Percentiles rank a stretch among this genome's conserved stretches.
Conservation (phyloP, 2,329 filamentous ascomycete genomes). For the Fusarium burgessii region DNA sequence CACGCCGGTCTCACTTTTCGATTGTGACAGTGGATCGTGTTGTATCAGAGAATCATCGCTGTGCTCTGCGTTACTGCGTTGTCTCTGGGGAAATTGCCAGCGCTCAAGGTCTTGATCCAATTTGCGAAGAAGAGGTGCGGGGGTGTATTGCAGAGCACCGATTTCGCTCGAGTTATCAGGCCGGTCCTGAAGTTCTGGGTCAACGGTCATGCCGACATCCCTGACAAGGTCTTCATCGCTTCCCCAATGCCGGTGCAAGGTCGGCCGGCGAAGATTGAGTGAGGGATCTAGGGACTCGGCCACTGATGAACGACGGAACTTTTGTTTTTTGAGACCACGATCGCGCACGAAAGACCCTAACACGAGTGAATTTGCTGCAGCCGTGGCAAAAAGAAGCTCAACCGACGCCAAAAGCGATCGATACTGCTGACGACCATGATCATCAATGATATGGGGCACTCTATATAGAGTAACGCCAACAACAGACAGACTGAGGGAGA, state of each 20-base stretch:
- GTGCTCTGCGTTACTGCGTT: slow-evolving; percentile 53
- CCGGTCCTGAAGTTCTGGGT: slow-evolving; percentile 62
- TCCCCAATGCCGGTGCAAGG: slow-evolving; percentile 77
- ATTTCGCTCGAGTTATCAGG: slow-evolving; percentile 46
- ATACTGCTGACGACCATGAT: slow-evolving; percentile 82
- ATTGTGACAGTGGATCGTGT: slow-evolving; percentile 51
- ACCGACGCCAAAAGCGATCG: slow-evolving; percentile 90
- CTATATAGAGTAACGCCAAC: slow-evolving; percentile 85
- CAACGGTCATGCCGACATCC: slow-evolving; percentile 78
- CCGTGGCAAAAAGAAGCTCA: slow-evolving; percentile 89
- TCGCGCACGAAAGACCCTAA: slow-evolving; percentile 94
- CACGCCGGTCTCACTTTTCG: slow-evolving; percentile 32
- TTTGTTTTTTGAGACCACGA: slow-evolving; percentile 88
- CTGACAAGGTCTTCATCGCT: slow-evolving; percentile 92
- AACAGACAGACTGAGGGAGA: slow-evolving; percentile 84
- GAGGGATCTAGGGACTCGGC: slow-evolving; percentile 71
- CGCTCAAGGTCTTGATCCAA: slow-evolving; percentile 55
- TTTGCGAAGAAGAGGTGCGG: slow-evolving; percentile 52
- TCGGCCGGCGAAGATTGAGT: slow-evolving; percentile 57
- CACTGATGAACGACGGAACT: slow-evolving; percentile 76
- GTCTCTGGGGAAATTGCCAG: slow-evolving; percentile 62
- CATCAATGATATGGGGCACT: slow-evolving; percentile 79
- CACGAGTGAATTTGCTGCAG: slow-evolving; percentile 88
- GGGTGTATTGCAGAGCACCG: slow-evolving; percentile 49
- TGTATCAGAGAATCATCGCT: slow-evolving; percentile 61